Base-by-base conservation (phyloP, 164 flowering plant species). In the Vitis riparia region DNA sequence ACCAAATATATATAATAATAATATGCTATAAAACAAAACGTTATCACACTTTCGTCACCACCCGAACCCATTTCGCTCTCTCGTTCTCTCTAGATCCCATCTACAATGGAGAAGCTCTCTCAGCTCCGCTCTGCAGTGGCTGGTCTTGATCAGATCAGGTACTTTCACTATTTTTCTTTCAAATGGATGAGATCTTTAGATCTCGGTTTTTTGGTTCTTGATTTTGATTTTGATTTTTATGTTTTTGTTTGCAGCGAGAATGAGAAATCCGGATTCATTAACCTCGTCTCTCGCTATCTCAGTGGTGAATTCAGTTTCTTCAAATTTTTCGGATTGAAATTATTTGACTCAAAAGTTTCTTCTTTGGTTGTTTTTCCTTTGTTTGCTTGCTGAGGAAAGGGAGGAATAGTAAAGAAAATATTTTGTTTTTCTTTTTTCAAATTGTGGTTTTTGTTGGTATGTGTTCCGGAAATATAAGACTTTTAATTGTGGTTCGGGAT, bases 251-350 rank as follows among this genome's bases (percentile, higher is more conserved):
- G 71, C 86, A 93, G 99, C 75, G 97, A 90, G 64, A 91, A 85
- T 71, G 98, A 96, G 97, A 96, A 96, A 77, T 77, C 83, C 65
- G 98, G 99, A 82, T 96, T 88, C 86, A 74, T 96, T 58, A 93
- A 72, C 79, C 97, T 96, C 58, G 98, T 93, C 4, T 56, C 88
- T 63, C 99, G 99, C 68, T 92, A 93, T 70, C 94, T 96, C 71
- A 91, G n/a, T n/a, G 99, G 98, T 95, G 27, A 50, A 27, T 9
- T 17, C 60, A 50, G 27, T 63, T 1, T 23, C 30, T 48, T 49
- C 10, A 29, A 29, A 2, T 17, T 2, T n/a, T 2, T 56, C 7
- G 1, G 44, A 37, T 37, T 37, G 44, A 37, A 37, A 37, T 37
- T 37, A 5, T 37, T 3, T 37, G 44, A 37, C 44, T 37, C 44